Evolutionary conservation across 2,329 filamentous ascomycete genomes (phyloP), one percentile per base, ranked within the genome.

Genomic region (Sarocladium kiliense): DNA sequence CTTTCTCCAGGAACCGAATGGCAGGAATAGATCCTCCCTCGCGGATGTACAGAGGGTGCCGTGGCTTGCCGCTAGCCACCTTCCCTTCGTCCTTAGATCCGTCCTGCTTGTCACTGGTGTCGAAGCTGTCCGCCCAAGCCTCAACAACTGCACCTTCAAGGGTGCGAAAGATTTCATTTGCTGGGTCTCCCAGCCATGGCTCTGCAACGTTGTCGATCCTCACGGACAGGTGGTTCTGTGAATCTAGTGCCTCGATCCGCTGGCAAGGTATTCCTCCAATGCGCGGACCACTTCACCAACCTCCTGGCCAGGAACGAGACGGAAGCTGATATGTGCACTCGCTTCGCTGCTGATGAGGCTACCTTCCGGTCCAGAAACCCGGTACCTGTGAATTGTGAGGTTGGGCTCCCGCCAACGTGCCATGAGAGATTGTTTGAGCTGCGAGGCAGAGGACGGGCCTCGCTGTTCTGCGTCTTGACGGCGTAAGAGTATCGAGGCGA

Each of bases 1-100:
- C 91, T 73, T 96, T 96, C 69, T 97, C 93, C 36, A 97, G 68
- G 66, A 97, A 97, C 5, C 94, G 78, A 56, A 97, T 97, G 0
- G 90, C 90, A 0, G 94, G 94, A 62, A 99, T 99, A 0, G 89
- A 95, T 4, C 94, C 94, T 12, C 94, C 94, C 71, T 99, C 94
- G 10, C 94, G 84, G 62, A 99, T 99, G 68, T 96, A 97, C 3
- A 99, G 77, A 0, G 92, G 93, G 63, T 86, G 88, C 59, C 74
- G 77, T 3, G 74, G 70, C 36, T 68, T 71, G 14, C n/a, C 27
- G 16, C 2, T 23, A 10, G 23, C 27, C 23, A 5, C 19, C 41
- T 41, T 50, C 60, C 58, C 14, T 1, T 25, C 32, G 3, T 53
- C 26, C 0, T 53, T 47, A 18, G 37, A 55, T 3, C 58, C 56